Conservation (phyloP, 129 eudicot genomes). For the Lactuca sativa region DNA sequence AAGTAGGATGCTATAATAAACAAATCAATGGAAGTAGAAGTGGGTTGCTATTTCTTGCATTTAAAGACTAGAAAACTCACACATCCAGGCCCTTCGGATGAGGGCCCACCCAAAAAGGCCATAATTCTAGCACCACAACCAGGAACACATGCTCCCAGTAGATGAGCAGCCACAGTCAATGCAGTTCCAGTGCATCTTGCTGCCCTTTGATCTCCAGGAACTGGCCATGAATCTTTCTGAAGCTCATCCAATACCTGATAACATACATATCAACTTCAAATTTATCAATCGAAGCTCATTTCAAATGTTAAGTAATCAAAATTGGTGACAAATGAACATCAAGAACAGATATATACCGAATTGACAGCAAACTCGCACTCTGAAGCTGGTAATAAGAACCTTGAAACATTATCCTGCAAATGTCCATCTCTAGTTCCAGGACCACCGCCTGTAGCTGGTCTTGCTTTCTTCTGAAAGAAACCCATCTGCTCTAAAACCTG, state of each 20-base stretch:
- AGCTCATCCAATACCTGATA: slow-evolving; percentile 89
- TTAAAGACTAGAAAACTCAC: slow-evolving; percentile 52
- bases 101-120: slow-evolving; percentile 96
- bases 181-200: slow-evolving; percentile 91
- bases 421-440: slow-evolving; percentile 90
- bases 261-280: slow-evolving; percentile 3
- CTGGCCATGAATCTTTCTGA: slow-evolving; percentile 97
- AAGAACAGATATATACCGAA: slow-evolving; percentile 45
- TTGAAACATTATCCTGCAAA: slow-evolving; percentile 68
- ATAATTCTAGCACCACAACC: slow-evolving; percentile 89
- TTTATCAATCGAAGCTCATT: not conserved
- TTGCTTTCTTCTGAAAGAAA: slow-evolving; percentile 44
- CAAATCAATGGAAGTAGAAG: too few species aligned
- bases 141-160: slow-evolving; percentile 87
- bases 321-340: too few species aligned
- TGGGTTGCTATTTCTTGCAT: not conserved
- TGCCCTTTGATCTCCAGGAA: slow-evolving; percentile 84
- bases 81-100: slow-evolving; percentile 95
- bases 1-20: too few species aligned
- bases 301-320: too few species aligned
- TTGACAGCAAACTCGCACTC: slow-evolving; percentile 85
- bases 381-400: slow-evolving; percentile 89
- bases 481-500: too few species aligned
- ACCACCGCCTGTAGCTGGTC: slow-evolving; percentile 61
- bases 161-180: slow-evolving; percentile 76